phyloP scores from a whole-genome alignment of 176 grass and related monocot genomes.

The Tillandsia leiboldiana region DNA sequence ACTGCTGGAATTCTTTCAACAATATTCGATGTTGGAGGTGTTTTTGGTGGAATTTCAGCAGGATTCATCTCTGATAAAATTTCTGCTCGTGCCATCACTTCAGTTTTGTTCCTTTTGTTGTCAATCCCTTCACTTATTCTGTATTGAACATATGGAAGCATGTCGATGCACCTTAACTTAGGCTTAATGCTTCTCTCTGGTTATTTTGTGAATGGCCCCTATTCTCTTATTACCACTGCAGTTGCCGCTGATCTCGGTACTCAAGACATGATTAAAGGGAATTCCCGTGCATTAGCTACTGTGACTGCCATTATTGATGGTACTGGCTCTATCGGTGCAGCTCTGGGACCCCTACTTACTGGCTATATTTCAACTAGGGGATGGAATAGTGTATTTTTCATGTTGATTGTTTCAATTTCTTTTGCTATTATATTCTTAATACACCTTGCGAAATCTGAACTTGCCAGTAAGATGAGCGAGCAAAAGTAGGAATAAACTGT shows the following conservation, averaged over 20 bases:
- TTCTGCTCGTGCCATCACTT: constrained; percentile 54
- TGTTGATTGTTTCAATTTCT: constrained; percentile 71
- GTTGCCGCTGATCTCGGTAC: constrained; percentile 91
- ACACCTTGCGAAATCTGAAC: constrained; percentile 61
- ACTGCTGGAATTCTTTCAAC: constrained; percentile 71
- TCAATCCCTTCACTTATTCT: constrained; percentile 72
- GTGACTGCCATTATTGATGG: constrained; percentile 87
- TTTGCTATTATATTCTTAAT: constrained; percentile 77
- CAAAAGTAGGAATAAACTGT: constrained; percentile 26
- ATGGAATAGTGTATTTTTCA: constrained; percentile 90
- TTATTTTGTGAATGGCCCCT: constrained; percentile 89
- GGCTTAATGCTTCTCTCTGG: constrained; percentile 80
- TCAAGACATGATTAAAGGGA: constrained; percentile 61
- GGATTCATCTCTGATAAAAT: constrained; percentile 68
- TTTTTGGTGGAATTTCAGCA: constrained; percentile 75
- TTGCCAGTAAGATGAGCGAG: constrained; percentile 35
- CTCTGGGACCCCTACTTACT: constrained; percentile 74
- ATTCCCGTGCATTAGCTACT: constrained; percentile 77
- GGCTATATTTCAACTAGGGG: constrained; percentile 93
- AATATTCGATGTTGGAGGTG: constrained; percentile 86
- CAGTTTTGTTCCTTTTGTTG: constrained; percentile 60
- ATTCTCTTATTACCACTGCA: constrained; percentile 93
- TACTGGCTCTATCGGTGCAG: constrained; percentile 80
- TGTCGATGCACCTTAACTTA: constrained; percentile 75
- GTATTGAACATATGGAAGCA: constrained; percentile 64